Evolutionary conservation across 306 rosid species (phyloP).

Genomic region (Lathyrus sativus): DNA sequence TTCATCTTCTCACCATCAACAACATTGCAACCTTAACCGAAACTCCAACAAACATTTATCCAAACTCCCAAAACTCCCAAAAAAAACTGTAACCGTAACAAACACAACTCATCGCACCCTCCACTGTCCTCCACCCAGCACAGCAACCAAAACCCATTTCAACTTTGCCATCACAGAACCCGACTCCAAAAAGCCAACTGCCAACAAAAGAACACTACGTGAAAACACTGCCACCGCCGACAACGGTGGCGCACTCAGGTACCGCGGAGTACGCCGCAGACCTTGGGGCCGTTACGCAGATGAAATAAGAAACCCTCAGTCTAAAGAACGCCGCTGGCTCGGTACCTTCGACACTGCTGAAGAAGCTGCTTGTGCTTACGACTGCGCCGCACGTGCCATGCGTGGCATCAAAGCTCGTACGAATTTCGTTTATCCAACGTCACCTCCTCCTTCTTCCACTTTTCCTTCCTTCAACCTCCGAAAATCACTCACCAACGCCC

Average conservation of each 20-base stretch:
- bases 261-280: constrained; percentile 94
- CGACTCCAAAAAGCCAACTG: not conserved
- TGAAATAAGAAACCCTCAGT: constrained; percentile 87
- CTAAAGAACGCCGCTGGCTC: constrained; percentile 92
- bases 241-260: constrained; percentile 43
- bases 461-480: constrained; percentile 45
- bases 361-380: constrained; percentile 96
- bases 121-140: too few relatives aligned
- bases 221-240: constrained; percentile 35
- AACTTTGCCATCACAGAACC: constrained; percentile 35
- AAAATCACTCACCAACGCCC: too few relatives aligned
- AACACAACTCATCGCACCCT: too few relatives aligned
- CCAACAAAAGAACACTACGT: constrained; percentile 43
- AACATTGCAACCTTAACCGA: too few relatives aligned
- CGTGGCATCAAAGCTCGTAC: constrained; percentile 90
- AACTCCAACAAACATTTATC: too few relatives aligned
- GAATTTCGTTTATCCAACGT: constrained; percentile 67
- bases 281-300: constrained; percentile 99
- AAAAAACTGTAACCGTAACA: too few relatives aligned
- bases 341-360: constrained; percentile 98
- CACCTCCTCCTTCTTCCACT: constrained; percentile 41
- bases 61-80: too few relatives aligned
- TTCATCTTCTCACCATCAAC: too few relatives aligned
- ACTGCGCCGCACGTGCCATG: constrained; percentile 94
- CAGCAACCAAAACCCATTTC: too few relatives aligned